Conservation (phyloP, 2,329 filamentous ascomycete genomes). For the Aspergillus caelatus region DNA sequence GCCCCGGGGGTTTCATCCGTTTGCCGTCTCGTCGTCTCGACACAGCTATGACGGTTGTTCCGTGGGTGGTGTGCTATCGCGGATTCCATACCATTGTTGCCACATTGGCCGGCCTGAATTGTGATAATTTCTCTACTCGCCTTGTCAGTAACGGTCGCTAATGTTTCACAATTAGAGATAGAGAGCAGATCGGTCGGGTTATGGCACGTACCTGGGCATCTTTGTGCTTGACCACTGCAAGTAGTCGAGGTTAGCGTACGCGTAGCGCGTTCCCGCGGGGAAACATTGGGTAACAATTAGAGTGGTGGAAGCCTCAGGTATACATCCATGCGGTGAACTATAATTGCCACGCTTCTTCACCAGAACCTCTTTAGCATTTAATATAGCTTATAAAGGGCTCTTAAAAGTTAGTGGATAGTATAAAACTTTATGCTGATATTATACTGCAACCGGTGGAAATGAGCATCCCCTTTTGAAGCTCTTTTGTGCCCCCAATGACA, state of each 20-base stretch:
- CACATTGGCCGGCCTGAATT: constrained; percentile 97
- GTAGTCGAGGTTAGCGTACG: constrained; percentile 34
- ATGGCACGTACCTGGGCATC: constrained; percentile 41
- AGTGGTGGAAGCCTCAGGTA: constrained; percentile 31
- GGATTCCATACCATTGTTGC: constrained; percentile 83
- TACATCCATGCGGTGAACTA: not conserved
- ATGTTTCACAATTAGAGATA: not conserved
- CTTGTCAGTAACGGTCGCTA: constrained; percentile 11
- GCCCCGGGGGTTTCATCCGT: not conserved
- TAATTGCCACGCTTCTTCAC: not conserved
- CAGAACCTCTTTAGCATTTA: not conserved
- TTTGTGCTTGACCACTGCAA: constrained; percentile 31
- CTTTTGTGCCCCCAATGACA: not conserved
- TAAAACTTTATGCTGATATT: not conserved
- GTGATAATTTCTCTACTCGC: constrained; percentile 90
- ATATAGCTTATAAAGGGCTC: not conserved
- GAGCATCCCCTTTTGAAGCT: no score
- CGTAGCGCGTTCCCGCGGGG: constrained; percentile 40
- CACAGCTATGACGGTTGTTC: not conserved
- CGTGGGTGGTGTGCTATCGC: not conserved
- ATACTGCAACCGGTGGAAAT: not conserved
- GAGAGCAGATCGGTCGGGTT: not conserved
- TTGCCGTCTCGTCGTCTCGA: not conserved
- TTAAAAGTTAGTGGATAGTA: not conserved
- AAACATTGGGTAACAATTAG: constrained; percentile 25